These are phyloP conservation scores for Pestalotiopsis sp. DNA, from an alignment of 2,329 filamentous ascomycete genomes.

Conservation along the genomic window DNA sequence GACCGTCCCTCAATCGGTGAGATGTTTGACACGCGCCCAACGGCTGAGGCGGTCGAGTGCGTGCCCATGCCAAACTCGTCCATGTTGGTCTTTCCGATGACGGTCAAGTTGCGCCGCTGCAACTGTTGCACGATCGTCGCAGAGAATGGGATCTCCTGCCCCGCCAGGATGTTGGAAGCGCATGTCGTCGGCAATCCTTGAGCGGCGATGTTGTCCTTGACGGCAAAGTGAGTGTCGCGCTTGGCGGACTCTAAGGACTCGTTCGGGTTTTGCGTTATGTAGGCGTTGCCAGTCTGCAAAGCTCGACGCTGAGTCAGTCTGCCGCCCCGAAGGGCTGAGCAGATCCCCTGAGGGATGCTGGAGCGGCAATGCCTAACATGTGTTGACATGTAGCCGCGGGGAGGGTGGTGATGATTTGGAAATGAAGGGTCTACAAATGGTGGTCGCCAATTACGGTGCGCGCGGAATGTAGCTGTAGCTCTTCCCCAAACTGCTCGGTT, in stretches of 20 bases:
- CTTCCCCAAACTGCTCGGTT: not conserved
- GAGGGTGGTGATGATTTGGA: not conserved
- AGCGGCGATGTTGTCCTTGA: constrained; percentile 81
- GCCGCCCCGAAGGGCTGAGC: constrained; percentile 23
- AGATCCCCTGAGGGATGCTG: constrained; percentile 28
- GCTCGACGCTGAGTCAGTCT: constrained; percentile 15
- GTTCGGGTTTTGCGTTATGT: constrained; percentile 1
- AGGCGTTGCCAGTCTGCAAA: constrained; percentile 14
- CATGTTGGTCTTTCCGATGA: constrained; percentile 85
- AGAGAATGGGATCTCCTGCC: constrained; percentile 75
- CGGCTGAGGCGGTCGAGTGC: constrained; percentile 69
- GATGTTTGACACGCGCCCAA: constrained; percentile 64
- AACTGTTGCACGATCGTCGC: constrained; percentile 78
- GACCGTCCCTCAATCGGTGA: constrained; percentile 47
- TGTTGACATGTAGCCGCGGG: constrained; percentile 33
- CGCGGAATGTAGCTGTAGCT: not conserved
- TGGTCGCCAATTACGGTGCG: not conserved
- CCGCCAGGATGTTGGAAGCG: constrained; percentile 73
- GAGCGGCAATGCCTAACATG: constrained; percentile 31
- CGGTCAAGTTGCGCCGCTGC: constrained; percentile 58
- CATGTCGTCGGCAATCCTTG: constrained; percentile 74
- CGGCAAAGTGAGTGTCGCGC: constrained; percentile 48
- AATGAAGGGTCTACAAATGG: not conserved
- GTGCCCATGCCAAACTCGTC: constrained; percentile 98
- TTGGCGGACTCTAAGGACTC: not conserved